A percentile compares a stretch with the other conserved stretches of the same genome.
Conservation (phyloP, 352 stramenopile species). For the Pythium phragmiticola region DNA sequence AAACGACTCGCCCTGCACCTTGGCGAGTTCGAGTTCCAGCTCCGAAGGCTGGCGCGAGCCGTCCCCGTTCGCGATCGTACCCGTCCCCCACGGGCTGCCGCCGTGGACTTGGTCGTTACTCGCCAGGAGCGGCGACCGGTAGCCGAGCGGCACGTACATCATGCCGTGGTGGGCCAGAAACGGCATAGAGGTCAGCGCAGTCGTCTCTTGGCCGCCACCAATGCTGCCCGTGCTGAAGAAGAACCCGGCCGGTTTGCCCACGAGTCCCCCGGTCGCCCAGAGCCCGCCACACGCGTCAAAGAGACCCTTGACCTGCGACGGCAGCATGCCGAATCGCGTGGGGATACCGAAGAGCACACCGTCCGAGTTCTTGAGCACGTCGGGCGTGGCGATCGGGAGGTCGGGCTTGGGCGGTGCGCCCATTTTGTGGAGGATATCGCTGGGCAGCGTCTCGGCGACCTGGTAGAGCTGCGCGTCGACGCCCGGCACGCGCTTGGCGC, state of each 20-base stretch:
- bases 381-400: constrained; percentile 40
- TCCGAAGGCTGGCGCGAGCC: constrained; percentile 54
- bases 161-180: constrained; percentile 77
- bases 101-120: constrained; percentile 43
- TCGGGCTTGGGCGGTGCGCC: constrained; percentile 46
- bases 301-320: constrained; percentile 72
- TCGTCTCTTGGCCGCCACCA: constrained; percentile 72
- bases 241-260: constrained; percentile 60
- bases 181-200: constrained; percentile 48
- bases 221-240: constrained; percentile 62
- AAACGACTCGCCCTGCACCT: constrained; percentile 62
- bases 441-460: constrained; percentile 56
- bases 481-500: constrained; percentile 43
- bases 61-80: constrained; percentile 56
- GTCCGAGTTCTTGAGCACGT: constrained; percentile 53
- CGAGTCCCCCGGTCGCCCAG: constrained; percentile 51
- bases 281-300: constrained; percentile 65
- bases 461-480: constrained; percentile 46
- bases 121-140: constrained; percentile 29
- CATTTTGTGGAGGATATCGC: constrained; percentile 66
- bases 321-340: constrained; percentile 59
- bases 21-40: constrained; percentile 52
- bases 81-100: constrained; percentile 49
- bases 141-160: constrained; percentile 68
- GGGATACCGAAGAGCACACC: constrained; percentile 76